Base-by-base conservation (phyloP, 495 filamentous ascomycete species). In the Annulohypoxylon maeteangense region DNA sequence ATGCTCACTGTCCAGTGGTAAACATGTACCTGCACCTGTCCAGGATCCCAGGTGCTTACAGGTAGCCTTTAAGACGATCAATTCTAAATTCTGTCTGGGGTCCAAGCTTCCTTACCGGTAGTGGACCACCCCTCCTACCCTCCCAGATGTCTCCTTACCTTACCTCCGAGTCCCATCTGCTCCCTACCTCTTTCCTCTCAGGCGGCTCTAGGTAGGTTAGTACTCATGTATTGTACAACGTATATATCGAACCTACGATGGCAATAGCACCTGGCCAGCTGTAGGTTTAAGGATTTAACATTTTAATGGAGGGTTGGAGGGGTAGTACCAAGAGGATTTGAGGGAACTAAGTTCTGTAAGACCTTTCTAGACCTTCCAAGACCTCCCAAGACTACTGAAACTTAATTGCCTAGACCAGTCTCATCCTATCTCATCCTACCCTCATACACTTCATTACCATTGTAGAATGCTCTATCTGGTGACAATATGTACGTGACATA, bases 11-110 rank as follows among this genome's bases (percentile, higher is more conserved):
- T n/a, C n/a, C n/a, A n/a, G n/a, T 14, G 60, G 31, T 18, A 25
- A 22, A 62, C n/a, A 18, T 16, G 20, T n/a, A 31, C 20, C 53
- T 42, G 55, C 51, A 42, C 50, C 42, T 51, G 38, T 10, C 12
- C 55, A 44, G 27, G 27, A 29, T 2, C 6, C 27, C 27, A 29
- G 27, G 27, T 29, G 27, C 27, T 12, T 12, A 3, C 55, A 44
- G 51, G 60, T 47, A 70, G 54, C 62, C 56, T 71, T 61, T 69
- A 16, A 16, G 67, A 69, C 60, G 67, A 69, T 69, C 67, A 27
- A 55, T 55, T 51, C 31, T 29, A 55, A 29, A 23, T 23, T 25
- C 7, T 38, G 61, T 20, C 27, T 36, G 18, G 11, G 40, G 53
- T 58, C 53, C 53, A 66, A 66, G 63, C 53, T 66, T 57, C 55